Evolutionary conservation across 2,329 filamentous ascomycete genomes (phyloP).

Genomic region (Pseudogymnoascus sp.): DNA sequence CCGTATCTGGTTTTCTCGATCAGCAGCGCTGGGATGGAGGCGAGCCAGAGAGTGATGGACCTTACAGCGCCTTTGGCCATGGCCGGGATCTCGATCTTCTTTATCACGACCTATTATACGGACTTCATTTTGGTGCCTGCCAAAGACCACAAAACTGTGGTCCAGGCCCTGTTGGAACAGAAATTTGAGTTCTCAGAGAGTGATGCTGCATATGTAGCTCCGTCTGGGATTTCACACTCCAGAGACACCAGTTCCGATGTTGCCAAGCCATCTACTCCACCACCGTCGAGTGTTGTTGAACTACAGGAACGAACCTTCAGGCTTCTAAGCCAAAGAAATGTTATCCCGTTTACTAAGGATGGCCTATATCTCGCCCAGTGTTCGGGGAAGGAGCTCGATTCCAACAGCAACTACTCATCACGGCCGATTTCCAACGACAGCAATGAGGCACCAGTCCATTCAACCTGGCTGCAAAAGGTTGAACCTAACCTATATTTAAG

Average conservation of each 20-base stretch:
- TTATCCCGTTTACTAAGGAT: conserved; percentile 62
- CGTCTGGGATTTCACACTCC: conserved; percentile 22
- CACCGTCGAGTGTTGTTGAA: conserved; percentile 68
- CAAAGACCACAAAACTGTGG: conserved; percentile 64
- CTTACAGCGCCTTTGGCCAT: conserved; percentile 83
- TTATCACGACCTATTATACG: conserved; percentile 96
- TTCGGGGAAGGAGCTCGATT: conserved; percentile 47
- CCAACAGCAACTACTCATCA: conserved; percentile 26
- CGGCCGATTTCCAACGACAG: conserved; percentile 31
- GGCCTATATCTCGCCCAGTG: conserved; percentile 71
- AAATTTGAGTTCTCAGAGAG: conserved; percentile 78
- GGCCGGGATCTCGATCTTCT: conserved; percentile 92
- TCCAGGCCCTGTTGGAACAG: conserved; percentile 64
- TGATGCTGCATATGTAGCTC: conserved; percentile 58
- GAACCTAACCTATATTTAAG: conserved; percentile 56
- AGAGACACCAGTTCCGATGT: conserved; percentile 34
- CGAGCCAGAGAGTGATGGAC: conserved; percentile 83
- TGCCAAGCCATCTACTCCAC: conserved; percentile 55
- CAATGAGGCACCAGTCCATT: conserved; percentile 19
- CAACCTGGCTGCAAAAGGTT: conserved; percentile 49
- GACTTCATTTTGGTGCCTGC: conserved; percentile 90
- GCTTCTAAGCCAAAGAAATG: conserved; percentile 67
- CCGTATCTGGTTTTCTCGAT: conserved; percentile 85
- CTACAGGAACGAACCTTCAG: conserved; percentile 76
- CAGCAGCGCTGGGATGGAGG: conserved; percentile 81